Evolutionary conservation across 495 filamentous ascomycete species (phyloP), one percentile per base, ranked within the genome.

Genomic region (Elasticomyces elasticus): DNA sequence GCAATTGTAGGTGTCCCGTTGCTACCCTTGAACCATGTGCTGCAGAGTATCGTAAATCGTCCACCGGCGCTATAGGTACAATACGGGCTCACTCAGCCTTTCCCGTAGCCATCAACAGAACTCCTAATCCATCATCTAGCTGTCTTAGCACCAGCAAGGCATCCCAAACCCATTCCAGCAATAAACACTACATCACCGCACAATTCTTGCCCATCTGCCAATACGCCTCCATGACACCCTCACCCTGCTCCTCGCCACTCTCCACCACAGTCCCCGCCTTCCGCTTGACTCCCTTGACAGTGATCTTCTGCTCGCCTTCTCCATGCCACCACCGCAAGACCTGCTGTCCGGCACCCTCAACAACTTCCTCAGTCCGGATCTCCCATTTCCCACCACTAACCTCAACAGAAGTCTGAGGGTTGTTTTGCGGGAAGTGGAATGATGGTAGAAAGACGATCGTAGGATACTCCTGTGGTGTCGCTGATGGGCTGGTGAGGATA

Each of bases 361-460:
- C 74, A 24, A 89, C 84, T 26, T 86, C 81, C 15, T 70, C 75
- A 12, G 79, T 74, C 28, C 90, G 83, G 24, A 86, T 81, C 20
- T 71, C 75, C 90, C 89, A 96, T 63, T 91, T 92, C 0, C 94
- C 94, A 3, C 84, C 85, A 63, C 80, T 89, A 43, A 89, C 83
- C 24, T 82, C 77, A 5, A 97, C 79, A 2, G 69, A 70, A 26
- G 82, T 84, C 7, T 76, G 13, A 2, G 5, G 2, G 4, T 40
- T 27, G 2, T 5, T 19, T 6, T 78, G 79, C 5, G 94, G 91
- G 66, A 96, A 98, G 70, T 97, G 92, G 66, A 89, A 95, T 24
- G 89, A 87, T 0, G 92, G 92, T 0, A 98, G 72, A 63, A 87
- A 94, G 11, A 96, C 79, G 52, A 87, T 81, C 0, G 91, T 97